Base-by-base conservation (phyloP, 768 basidiomycete species). In the Wakefieldia striispora region DNA sequence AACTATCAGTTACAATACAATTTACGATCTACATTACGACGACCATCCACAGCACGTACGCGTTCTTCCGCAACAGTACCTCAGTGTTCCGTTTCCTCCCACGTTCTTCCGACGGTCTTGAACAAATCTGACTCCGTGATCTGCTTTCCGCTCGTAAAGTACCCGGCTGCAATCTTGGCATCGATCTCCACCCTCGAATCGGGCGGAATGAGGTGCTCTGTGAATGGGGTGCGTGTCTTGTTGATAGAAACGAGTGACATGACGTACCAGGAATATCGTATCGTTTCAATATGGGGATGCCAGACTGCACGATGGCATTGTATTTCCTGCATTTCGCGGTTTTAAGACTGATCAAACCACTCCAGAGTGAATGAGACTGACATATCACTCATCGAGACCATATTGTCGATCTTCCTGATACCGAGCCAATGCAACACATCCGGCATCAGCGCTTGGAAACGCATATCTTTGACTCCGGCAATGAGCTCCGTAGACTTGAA, bases 381-480 rank as follows among this genome's bases (percentile, higher is more conserved):
- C 64, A 91, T 90, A 61, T 91, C 89, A 50, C 88, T 90, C 90
- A 91, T 91, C 20, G 83, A 86, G 14, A 95, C 84, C 84, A 98
- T 83, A 61, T 85, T 85, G 68, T 92, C 83, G 39, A 98, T 81
- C 76, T 91, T 91, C 70, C 65, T 84, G 62, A 98, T 88, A 0
- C 95, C 95, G 16, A 98, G 70, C 91, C 94, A 98, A 65, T 94
- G 92, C 39, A 97, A 72, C 6, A 97, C 88, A 64, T 98, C 95
- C 3, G 95, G 95, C 94, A 98, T 97, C 52, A 92, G 75, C 19
- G 86, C 90, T 65, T 85, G 78, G 84, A 94, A 94, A n/a, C 92
- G 82, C 91, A 93, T 91, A 62, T 94, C 91, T 71, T 92, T 90
- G 20, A 97, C 94, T 9, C 95, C 95, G 0, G 95, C 95, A 51